Conservation (phyloP, 2,329 filamentous ascomycete genomes). For the Talaromyces sp. region DNA sequence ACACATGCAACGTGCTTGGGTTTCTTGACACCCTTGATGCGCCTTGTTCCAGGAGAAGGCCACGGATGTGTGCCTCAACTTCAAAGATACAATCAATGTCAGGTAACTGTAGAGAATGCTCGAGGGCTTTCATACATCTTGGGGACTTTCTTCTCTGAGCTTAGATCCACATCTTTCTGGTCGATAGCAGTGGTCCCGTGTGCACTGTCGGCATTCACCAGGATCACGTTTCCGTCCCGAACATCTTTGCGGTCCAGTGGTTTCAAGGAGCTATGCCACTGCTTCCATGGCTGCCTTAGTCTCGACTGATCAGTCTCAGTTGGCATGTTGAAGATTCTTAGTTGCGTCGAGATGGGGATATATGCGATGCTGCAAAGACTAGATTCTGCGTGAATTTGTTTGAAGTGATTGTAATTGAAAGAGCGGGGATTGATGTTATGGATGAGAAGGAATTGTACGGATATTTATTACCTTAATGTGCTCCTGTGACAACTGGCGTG, state of each 20-base stretch:
- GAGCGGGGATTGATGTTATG: not conserved
- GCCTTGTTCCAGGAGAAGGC: not conserved
- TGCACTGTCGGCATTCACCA: not conserved
- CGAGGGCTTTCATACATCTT: not conserved
- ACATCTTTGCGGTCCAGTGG: conserved; percentile 1
- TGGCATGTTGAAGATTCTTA: not conserved
- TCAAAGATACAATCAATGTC: not conserved
- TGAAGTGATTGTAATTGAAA: not conserved
- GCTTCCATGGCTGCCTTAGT: conserved; percentile 1
- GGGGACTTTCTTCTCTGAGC: conserved; percentile 1
- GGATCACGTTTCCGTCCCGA: not conserved
- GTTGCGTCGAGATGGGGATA: not conserved
- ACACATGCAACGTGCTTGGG: too few relatives aligned
- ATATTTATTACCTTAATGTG: not conserved
- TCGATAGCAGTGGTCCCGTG: conserved; percentile 1
- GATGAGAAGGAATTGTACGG: not conserved
- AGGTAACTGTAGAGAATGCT: not conserved
- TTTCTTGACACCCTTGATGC: too few relatives aligned
- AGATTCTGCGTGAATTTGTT: not conserved
- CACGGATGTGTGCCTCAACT: not conserved
- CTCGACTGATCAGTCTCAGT: not conserved
- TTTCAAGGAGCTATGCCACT: conserved; percentile 1
- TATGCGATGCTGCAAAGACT: not conserved
- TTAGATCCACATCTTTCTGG: not conserved
- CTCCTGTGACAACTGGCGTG: not conserved